Evolutionary conservation across 2,329 filamentous ascomycete species (phyloP).

Genomic region (Ilyonectria mors-panacis): DNA sequence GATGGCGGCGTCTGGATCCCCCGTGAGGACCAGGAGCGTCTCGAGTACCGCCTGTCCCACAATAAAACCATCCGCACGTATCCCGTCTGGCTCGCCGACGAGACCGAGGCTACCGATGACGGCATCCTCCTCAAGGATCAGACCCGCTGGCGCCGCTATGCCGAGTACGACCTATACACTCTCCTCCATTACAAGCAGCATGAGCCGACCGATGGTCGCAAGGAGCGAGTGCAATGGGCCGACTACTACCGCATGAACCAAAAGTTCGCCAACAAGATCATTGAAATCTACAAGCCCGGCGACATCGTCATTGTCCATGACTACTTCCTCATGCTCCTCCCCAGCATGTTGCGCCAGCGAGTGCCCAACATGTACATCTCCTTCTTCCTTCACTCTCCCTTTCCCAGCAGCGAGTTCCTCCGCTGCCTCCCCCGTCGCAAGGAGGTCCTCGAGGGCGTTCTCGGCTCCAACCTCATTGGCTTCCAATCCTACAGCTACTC

Average conservation of each 20-base stretch:
- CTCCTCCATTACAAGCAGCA: constrained; percentile 97
- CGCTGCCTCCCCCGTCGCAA: constrained; percentile 90
- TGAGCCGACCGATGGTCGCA: constrained; percentile 87
- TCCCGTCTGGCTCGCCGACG: constrained; percentile 91
- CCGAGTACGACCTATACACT: constrained; percentile 92
- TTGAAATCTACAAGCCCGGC: constrained; percentile 91
- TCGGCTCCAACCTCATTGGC: constrained; percentile 92
- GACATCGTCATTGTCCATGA: constrained; percentile 95
- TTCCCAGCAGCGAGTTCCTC: constrained; percentile 96
- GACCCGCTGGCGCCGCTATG: constrained; percentile 88
- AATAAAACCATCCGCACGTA: constrained; percentile 84
- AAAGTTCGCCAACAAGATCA: constrained; percentile 90
- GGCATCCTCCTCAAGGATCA: constrained; percentile 87
- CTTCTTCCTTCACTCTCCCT: constrained; percentile 94
- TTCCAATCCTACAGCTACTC: constrained; percentile 98
- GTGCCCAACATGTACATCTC: constrained; percentile 92
- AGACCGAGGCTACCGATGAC: constrained; percentile 75
- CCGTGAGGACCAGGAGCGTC: constrained; percentile 76
- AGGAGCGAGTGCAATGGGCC: constrained; percentile 87
- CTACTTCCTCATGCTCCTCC: constrained; percentile 92
- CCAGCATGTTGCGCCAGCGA: constrained; percentile 88
- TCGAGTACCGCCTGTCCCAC: constrained; percentile 82
- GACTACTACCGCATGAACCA: constrained; percentile 96
- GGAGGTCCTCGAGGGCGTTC: constrained; percentile 89
- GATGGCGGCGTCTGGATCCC: constrained; percentile 81